Evolutionary conservation across 306 rosid species (phyloP), one percentile per base, ranked within the genome.

Genomic region (Gleditsia sinensis): DNA sequence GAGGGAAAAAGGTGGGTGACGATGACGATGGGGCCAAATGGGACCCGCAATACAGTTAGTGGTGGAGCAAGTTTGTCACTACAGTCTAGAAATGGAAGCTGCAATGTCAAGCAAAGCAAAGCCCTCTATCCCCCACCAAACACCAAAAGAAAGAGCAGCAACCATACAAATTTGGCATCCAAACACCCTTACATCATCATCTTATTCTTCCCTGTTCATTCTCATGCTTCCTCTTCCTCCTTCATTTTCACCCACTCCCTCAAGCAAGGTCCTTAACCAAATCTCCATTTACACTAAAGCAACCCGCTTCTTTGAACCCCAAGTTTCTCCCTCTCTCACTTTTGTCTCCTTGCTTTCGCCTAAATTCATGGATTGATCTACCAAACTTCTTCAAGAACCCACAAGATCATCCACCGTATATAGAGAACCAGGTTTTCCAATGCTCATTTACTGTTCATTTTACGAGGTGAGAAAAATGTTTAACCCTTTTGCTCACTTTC

Each of bases 71-170:
- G 53, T 73, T 24, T 76, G 59, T 76, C 81, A 80, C 48, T 56
- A n/a, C n/a, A n/a, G 45, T n/a, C n/a, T n/a, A n/a, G 70, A 69
- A 81, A 81, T 86, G 93, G 88, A 90, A 83, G 84, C 81, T 88
- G 89, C 80, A 78, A 77, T 82, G 86, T 80, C 87, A 86, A 83
- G 87, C 87, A 86, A 87, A 76, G 81, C 72, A 82, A 80, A 43
- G 43, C 39, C 54, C 21, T n/a, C n/a, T n/a, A n/a, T n/a, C n/a
- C n/a, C n/a, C n/a, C n/a, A n/a, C n/a, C n/a, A n/a, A n/a, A n/a
- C n/a, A n/a, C n/a, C n/a, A n/a, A n/a, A n/a, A n/a, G n/a, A n/a
- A n/a, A n/a, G n/a, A n/a, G n/a, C n/a, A 13, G 36, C 43, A 59
- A 20, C n/a, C n/a, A n/a, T n/a, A 33, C 69, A 82, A 69, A 79